phyloP scores from a whole-genome alignment of 176 grass and related monocot species.

The Juncus inflexus region DNA sequence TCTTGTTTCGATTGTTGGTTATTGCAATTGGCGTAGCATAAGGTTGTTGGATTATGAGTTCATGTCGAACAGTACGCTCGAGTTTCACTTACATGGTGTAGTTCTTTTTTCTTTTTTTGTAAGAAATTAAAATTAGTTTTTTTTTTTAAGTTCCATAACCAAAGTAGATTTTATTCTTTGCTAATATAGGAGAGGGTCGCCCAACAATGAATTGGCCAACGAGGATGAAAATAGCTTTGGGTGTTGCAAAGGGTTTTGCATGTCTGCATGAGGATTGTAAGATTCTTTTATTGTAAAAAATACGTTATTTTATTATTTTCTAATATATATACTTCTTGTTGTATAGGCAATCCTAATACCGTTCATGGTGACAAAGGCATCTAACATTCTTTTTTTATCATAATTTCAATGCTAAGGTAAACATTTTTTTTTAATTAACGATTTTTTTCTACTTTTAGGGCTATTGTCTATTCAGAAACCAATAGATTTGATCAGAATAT shows the following conservation, averaged over 20 bases:
- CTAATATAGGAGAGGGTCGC: conserved; percentile 37
- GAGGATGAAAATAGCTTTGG: background rate
- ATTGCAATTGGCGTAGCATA: conserved; percentile 61
- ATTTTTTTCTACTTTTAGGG: background rate
- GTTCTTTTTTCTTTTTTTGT: conserved; percentile 7
- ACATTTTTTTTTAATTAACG: background rate
- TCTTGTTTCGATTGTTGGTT: conserved; percentile 73
- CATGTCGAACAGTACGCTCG: conserved; percentile 65
- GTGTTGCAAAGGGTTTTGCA: background rate
- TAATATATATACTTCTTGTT: background rate
- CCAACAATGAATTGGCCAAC: conserved; percentile 24
- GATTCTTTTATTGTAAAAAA: background rate
- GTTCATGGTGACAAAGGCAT: background rate
- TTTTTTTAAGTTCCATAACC: background rate
- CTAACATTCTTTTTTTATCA: background rate
- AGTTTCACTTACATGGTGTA: conserved; percentile 77
- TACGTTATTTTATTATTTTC: background rate
- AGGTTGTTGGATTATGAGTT: conserved; percentile 81
- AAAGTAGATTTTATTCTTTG: background rate
- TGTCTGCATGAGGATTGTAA: background rate
- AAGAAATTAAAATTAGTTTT: background rate
- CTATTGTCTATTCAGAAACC: background rate
- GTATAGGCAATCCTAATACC: conserved; percentile 4
- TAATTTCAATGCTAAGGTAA: background rate
- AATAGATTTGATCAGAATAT: background rate